Evolutionary conservation across 2,329 filamentous ascomycete genomes (phyloP).

Genomic region (Ophiostoma fasciatum): DNA sequence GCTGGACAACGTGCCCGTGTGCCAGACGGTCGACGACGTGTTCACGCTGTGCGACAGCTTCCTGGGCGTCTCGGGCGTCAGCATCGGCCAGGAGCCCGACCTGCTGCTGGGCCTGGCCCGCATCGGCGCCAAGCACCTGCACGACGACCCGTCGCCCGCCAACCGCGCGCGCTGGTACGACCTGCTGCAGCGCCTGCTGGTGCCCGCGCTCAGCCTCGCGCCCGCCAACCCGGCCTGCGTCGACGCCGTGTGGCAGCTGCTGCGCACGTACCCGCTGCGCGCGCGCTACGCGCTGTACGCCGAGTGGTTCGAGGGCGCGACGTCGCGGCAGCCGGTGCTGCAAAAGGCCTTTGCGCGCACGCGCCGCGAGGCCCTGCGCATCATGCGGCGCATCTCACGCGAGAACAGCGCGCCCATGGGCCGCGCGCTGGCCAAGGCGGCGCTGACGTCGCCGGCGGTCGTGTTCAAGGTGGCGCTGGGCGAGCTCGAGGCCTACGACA

Average conservation of each 20-base stretch:
- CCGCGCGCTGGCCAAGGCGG: slow-evolving; percentile 79
- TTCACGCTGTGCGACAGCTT: slow-evolving; percentile 76
- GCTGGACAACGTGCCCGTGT: slow-evolving; percentile 84
- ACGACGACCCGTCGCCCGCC: slow-evolving; percentile 49
- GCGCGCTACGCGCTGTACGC: slow-evolving; percentile 79
- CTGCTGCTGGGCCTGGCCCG: slow-evolving; percentile 71
- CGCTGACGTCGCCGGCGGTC: slow-evolving; percentile 75
- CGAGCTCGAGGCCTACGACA: slow-evolving; percentile 88
- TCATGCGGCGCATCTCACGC: slow-evolving; percentile 78
- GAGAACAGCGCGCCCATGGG: slow-evolving; percentile 80
- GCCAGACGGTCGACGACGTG: slow-evolving; percentile 79
- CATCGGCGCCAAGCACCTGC: slow-evolving; percentile 66
- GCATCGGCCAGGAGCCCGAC: slow-evolving; percentile 70
- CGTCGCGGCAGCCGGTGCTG: slow-evolving; percentile 63
- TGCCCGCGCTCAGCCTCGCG: slow-evolving; percentile 76
- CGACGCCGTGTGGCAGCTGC: slow-evolving; percentile 72
- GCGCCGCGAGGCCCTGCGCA: slow-evolving; percentile 63
- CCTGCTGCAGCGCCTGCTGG: slow-evolving; percentile 66
- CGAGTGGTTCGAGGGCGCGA: slow-evolving; percentile 77
- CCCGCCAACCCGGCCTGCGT: slow-evolving; percentile 72
- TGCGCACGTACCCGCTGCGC: slow-evolving; percentile 62
- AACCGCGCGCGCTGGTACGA: slow-evolving; percentile 75
- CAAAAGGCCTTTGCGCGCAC: slow-evolving; percentile 64
- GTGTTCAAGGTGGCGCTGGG: slow-evolving; percentile 81
- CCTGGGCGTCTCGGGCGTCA: slow-evolving; percentile 72